Percentiles rank a stretch among this genome's conserved stretches.
phyloP scores from a whole-genome alignment of 176 grass and related monocot genomes.

The Triticum dicoccoides region DNA sequence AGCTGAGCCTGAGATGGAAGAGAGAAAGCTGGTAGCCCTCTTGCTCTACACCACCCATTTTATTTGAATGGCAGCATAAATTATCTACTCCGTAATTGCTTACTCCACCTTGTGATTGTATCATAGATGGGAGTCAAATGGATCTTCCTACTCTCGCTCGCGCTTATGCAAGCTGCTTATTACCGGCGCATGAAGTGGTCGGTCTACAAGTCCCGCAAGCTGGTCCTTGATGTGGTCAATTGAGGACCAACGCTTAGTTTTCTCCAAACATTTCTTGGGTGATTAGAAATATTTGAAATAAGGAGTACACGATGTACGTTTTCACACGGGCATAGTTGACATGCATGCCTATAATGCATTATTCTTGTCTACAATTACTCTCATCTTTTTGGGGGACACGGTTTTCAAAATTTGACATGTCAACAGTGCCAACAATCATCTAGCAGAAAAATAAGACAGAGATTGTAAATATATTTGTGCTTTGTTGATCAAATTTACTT shows the following conservation, averaged over 20 bases:
- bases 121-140: slow-evolving; percentile 89
- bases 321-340: neutral
- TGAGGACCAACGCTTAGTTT: slow-evolving; percentile 30
- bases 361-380: neutral
- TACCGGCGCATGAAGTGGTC: slow-evolving; percentile 99
- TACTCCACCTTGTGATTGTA: neutral
- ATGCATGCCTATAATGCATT: neutral
- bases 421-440: neutral
- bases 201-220: slow-evolving; percentile 78
- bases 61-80: neutral
- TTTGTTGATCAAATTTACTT: no score
- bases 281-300: slow-evolving; percentile 17
- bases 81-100: neutral
- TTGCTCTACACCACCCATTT: neutral
- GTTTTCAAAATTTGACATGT: neutral
- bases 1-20: slow-evolving; percentile 99
- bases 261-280: neutral
- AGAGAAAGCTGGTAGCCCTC: slow-evolving; percentile 83
- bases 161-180: slow-evolving; percentile 94
- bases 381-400: neutral
- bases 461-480: neutral
- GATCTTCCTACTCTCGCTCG: slow-evolving; percentile 96
- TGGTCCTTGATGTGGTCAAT: slow-evolving; percentile 90
- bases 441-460: neutral
- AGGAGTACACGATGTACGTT: neutral